These are phyloP conservation scores for Lactarius pseudohatsudake DNA, from an alignment of 768 basidiomycete species.

Conservation along the genomic window DNA sequence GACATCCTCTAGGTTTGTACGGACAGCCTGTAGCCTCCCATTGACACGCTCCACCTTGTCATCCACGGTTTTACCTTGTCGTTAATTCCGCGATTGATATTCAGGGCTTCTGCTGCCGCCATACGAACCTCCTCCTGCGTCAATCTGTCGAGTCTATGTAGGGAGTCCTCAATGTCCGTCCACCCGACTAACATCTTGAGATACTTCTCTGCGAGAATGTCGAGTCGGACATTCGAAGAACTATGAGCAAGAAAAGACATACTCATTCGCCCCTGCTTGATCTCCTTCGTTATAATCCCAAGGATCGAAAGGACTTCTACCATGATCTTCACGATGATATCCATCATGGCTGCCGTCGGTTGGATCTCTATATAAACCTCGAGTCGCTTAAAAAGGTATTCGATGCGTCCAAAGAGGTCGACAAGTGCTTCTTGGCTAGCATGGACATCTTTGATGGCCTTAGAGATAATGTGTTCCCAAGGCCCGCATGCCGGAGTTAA, in stretches of 20 bases:
- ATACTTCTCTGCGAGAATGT: background rate
- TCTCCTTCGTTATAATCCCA: background rate
- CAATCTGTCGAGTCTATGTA: too few species aligned
- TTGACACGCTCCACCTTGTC: too few species aligned
- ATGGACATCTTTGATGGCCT: background rate
- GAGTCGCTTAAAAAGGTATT: background rate
- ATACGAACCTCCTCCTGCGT: background rate
- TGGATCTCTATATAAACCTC: background rate
- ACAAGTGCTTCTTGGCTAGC: background rate
- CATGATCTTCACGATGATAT: constrained; percentile 1
- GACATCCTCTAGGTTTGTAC: too few species aligned
- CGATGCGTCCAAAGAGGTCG: constrained; percentile 1
- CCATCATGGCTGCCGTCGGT: background rate
- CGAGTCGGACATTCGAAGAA: too few species aligned
- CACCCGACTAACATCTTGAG: background rate
- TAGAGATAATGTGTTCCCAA: too few species aligned
- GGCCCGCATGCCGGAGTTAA: too few species aligned
- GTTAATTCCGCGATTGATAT: background rate
- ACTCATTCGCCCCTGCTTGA: background rate
- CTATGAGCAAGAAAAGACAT: background rate
- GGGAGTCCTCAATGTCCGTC: background rate
- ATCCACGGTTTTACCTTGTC: background rate
- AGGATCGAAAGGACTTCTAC: constrained; percentile 1
- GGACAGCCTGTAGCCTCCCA: background rate
- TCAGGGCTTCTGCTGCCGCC: background rate